Evolutionary conservation across 306 rosid species (phyloP).

Genomic region (Dalbergia oliveri): DNA sequence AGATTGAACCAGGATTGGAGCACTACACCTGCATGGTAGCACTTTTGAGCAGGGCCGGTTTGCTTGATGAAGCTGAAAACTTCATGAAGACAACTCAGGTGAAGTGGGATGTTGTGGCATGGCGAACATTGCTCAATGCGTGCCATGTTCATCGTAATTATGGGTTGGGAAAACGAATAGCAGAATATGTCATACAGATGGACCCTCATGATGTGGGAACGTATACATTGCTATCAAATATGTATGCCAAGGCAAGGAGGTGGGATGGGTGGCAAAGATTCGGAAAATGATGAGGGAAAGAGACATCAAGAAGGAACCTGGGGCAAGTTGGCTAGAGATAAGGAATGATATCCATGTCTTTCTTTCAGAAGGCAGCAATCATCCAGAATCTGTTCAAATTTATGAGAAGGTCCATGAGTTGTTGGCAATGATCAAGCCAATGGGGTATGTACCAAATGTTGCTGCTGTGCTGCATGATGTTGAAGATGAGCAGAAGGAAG

Average conservation of each 20-base stretch:
- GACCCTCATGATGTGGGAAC: conserved; percentile 84
- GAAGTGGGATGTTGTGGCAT: conserved; percentile 82
- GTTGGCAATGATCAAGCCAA: conserved; percentile 65
- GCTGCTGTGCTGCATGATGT: conserved; percentile 71
- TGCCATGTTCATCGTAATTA: conserved; percentile 76
- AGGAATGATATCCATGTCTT: conserved; percentile 67
- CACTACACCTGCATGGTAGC: conserved; percentile 82
- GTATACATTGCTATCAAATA: conserved; percentile 78
- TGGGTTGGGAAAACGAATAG: conserved; percentile 68
- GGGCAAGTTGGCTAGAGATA: conserved; percentile 87
- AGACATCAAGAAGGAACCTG: conserved; percentile 86
- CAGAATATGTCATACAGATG: conserved; percentile 70
- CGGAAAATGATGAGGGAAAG: conserved; percentile 82
- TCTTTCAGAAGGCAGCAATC: conserved; percentile 68
- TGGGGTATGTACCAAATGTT: conserved; percentile 72
- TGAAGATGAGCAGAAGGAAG: conserved; percentile 79
- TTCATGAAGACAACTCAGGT: conserved; percentile 72
- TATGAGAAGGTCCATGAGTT: conserved; percentile 68
- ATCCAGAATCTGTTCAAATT: conserved; percentile 71
- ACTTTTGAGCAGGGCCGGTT: conserved; percentile 72
- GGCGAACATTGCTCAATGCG: conserved; percentile 88
- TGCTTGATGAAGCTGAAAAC: conserved; percentile 69
- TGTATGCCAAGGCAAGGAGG: conserved; percentile 68
- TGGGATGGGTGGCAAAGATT: conserved; percentile 75
- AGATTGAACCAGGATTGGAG: conserved; percentile 77